Evolutionary conservation across 345 rosid genomes (phyloP), one percentile per base, ranked within the genome.

Genomic region (Aurinia saxatilis): DNA sequence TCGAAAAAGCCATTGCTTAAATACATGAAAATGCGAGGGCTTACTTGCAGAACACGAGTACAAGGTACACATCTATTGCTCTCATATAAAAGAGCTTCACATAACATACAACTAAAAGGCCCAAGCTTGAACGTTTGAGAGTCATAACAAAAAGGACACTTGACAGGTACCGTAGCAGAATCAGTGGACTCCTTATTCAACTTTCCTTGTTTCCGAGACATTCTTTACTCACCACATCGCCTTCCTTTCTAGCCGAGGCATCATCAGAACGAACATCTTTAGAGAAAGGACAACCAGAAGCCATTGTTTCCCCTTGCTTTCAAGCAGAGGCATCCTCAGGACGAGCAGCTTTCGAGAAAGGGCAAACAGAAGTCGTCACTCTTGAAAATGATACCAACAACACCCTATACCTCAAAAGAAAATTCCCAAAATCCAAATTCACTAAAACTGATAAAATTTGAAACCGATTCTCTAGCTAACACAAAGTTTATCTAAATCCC

Each of bases 111-210:
- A 60, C 99, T 95, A 53, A 90, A 82, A 40, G 99, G 99, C 15
- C 99, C 99, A 50, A 95, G 76, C 81, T 95, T 88, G 76, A 95
- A 95, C 0, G 88, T 81, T 27, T 82, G 87, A 8, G 97, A 84
- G 75, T 88, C 99, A 35, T 86, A 95, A 39, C 99, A 97, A 37
- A 90, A 83, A 0, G 99, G 97, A 48, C 99, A 90, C 68, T 88
- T 95, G 14, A 95, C 86, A 50, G 88, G 68, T 27, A 83, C 49
- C 16, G 34, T 67, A 40, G 81, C 81, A 11, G 84, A 60, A 30
- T 60, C 78, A 12, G 45, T 46, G 10, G 80, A 61, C 8, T 75
- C 91, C 48, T 61, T 79, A 60, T 70, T 63, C 23, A 71, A 50
- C 41, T 38, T 74, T 11, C 65, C 77, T 35, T 56, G 6, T 61